A percentile compares a stretch with the other conserved stretches of the same genome.
Conservation (phyloP, 805 yeast species). For the Debaryomyces tyrocola region DNA sequence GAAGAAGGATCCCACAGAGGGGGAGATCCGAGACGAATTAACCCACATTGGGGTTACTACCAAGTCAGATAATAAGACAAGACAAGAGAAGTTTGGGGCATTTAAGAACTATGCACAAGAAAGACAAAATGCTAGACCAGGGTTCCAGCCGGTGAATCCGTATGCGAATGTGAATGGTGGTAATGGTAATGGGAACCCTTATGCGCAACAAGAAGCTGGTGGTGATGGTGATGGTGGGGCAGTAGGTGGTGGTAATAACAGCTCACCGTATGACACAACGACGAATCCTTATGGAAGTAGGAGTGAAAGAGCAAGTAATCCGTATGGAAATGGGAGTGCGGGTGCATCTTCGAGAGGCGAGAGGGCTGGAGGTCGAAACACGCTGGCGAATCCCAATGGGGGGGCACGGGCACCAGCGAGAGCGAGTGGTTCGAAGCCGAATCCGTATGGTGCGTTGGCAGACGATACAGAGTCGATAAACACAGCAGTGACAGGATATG, state of each 20-base stretch:
- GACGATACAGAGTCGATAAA: not conserved
- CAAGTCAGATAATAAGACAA: conserved; percentile 25
- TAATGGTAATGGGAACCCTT: conserved; percentile 6
- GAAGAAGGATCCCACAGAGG: conserved; percentile 51
- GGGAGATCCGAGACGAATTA: conserved; percentile 43
- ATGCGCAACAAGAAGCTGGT: conserved; percentile 3
- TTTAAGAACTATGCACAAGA: conserved; percentile 50
- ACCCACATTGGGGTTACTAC: conserved; percentile 43
- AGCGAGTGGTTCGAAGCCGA: not conserved
- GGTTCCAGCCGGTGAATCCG: conserved; percentile 42
- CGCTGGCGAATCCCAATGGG: conserved; percentile 6
- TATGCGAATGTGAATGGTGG: conserved; percentile 30
- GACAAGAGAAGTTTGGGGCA: conserved; percentile 52
- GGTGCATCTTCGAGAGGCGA: not conserved
- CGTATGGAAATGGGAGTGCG: conserved; percentile 3
- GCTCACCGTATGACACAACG: conserved; percentile 3
- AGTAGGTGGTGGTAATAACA: conserved; percentile 5
- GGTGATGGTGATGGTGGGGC: not conserved
- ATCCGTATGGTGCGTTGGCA: conserved; percentile 11
- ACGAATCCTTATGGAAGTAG: not conserved
- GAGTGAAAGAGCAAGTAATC: conserved; percentile 3
- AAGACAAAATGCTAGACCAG: conserved; percentile 32
- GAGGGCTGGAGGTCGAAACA: not conserved
- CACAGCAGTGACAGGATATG: not conserved
- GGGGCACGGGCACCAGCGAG: not conserved